A percentile compares a stretch with the other conserved stretches of the same genome.
These are phyloP conservation scores for Lactarius evosmus DNA, from an alignment of 768 basidiomycete species.

Conservation along the genomic window DNA sequence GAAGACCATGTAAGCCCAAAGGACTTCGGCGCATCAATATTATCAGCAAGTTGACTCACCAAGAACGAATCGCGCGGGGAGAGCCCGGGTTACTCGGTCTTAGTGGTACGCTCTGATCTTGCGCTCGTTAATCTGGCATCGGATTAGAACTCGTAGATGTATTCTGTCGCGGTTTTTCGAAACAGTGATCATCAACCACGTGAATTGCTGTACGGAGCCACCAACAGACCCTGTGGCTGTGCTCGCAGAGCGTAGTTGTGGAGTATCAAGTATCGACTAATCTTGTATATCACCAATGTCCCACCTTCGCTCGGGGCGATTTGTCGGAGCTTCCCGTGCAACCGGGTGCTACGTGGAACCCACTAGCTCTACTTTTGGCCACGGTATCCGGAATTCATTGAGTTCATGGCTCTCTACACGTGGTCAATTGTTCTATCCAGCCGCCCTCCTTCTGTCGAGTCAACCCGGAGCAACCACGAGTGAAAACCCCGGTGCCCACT, in stretches of 20 bases:
- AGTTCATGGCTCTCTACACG: neutral
- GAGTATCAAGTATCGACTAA: neutral
- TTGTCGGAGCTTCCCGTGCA: neutral
- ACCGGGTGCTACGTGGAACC: neutral
- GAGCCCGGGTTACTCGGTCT: neutral
- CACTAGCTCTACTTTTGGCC: neutral
- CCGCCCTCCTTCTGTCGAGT: neutral
- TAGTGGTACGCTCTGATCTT: neutral
- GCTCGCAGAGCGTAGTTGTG: neutral
- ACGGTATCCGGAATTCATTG: neutral
- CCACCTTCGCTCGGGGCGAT: neutral
- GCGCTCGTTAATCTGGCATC: neutral
- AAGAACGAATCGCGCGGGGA: neutral
- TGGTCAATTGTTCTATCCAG: neutral
- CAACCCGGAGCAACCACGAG: slow-evolving; percentile 3
- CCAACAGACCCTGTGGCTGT: neutral
- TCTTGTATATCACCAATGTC: neutral
- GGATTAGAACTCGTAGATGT: neutral
- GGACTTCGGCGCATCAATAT: neutral
- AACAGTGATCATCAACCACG: neutral
- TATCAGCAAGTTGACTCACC: neutral
- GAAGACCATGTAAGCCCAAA: neutral
- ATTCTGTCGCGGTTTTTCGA: neutral
- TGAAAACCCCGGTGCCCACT: neutral
- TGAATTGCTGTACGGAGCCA: neutral